Conservation (phyloP, 345 rosid species). For the Iberis pinnata region DNA sequence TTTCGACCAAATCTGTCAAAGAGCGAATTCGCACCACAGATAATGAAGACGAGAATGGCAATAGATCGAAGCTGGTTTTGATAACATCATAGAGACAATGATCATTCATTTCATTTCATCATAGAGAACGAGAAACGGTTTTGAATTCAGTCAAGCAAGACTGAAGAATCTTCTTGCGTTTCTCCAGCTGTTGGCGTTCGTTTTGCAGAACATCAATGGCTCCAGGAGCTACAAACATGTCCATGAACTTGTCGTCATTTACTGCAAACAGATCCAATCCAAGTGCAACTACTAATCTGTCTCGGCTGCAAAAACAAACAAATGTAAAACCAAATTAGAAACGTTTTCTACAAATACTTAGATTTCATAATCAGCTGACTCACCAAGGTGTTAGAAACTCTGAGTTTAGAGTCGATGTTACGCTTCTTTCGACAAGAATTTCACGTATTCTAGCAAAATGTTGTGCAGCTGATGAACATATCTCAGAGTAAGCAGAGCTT, state of each 20-base stretch:
- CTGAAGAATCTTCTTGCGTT: slow-evolving; percentile 77
- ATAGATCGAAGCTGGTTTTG: no score
- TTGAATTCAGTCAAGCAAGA: slow-evolving; percentile 88
- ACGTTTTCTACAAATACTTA: not conserved
- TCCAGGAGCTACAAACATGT: slow-evolving; percentile 89
- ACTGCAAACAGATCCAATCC: slow-evolving; percentile 86
- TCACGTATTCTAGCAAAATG: slow-evolving; percentile 89
- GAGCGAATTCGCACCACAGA: no score
- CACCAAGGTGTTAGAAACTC: slow-evolving; percentile 95
- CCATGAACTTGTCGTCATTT: slow-evolving; percentile 85
- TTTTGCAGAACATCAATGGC: slow-evolving; percentile 67
- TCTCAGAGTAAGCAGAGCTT: slow-evolving; percentile 69
- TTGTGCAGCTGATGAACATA: slow-evolving; percentile 82
- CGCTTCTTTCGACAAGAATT: slow-evolving; percentile 86
- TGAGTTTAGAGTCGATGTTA: slow-evolving; percentile 79
- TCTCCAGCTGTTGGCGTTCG: slow-evolving; percentile 70
- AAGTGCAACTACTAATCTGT: slow-evolving; percentile 68
- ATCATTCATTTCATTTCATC: slow-evolving; percentile 15
- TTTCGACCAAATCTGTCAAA: no score
- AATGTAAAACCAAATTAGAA: no score
- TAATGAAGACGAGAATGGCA: no score
- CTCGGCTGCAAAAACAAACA: slow-evolving; percentile 43
- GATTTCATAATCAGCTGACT: slow-evolving; percentile 22
- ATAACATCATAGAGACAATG: slow-evolving; percentile 24
- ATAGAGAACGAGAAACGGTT: slow-evolving; percentile 64